Percentiles rank a stretch among this genome's conserved stretches.
These are phyloP conservation scores for Kalanchoe fedtschenkoi DNA, from an alignment of 164 flowering plant genomes.

Conservation along the genomic window DNA sequence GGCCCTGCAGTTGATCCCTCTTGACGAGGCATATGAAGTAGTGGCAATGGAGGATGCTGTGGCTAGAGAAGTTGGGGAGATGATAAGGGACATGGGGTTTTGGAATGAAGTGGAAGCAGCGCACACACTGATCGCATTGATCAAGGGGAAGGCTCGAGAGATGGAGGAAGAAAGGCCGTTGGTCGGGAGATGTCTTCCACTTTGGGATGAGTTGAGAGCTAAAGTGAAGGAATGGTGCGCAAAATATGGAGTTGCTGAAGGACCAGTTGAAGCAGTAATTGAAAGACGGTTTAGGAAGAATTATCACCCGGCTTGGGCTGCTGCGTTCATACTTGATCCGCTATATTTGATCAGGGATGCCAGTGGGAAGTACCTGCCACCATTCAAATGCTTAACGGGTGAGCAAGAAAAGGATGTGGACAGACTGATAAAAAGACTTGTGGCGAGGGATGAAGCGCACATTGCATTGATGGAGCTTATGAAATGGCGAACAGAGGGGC, in stretches of 20 bases:
- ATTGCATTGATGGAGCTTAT: slow-evolving; percentile 93
- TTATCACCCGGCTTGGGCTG: slow-evolving; percentile 98
- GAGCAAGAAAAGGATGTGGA: slow-evolving; percentile 98
- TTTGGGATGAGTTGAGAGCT: slow-evolving; percentile 70
- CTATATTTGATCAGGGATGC: slow-evolving; percentile 67
- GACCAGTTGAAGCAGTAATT: slow-evolving; percentile 51
- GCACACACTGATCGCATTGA: slow-evolving; percentile 50
- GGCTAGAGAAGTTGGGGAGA: slow-evolving; percentile 61
- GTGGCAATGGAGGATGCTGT: slow-evolving; percentile 54
- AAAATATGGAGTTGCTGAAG: slow-evolving; percentile 52
- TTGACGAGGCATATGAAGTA: slow-evolving; percentile 59
- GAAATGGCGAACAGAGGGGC: slow-evolving; percentile 98
- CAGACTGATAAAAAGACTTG: slow-evolving; percentile 75
- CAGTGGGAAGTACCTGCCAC: slow-evolving; percentile 91
- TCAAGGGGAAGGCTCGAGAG: slow-evolving; percentile 63
- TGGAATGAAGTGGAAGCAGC: slow-evolving; percentile 83
- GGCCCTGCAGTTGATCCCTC: slow-evolving; percentile 45
- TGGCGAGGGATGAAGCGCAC: slow-evolving; percentile 87
- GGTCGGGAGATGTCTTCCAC: slow-evolving; percentile 77
- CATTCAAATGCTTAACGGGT: slow-evolving; percentile 71
- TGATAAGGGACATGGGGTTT: slow-evolving; percentile 56
- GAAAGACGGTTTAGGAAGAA: slow-evolving; percentile 81
- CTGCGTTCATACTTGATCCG: slow-evolving; percentile 88
- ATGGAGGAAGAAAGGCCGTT: slow-evolving; percentile 80
- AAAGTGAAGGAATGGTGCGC: slow-evolving; percentile 80